Evolutionary conservation across 495 filamentous ascomycete species (phyloP).

Genomic region (Xylaria sp.): DNA sequence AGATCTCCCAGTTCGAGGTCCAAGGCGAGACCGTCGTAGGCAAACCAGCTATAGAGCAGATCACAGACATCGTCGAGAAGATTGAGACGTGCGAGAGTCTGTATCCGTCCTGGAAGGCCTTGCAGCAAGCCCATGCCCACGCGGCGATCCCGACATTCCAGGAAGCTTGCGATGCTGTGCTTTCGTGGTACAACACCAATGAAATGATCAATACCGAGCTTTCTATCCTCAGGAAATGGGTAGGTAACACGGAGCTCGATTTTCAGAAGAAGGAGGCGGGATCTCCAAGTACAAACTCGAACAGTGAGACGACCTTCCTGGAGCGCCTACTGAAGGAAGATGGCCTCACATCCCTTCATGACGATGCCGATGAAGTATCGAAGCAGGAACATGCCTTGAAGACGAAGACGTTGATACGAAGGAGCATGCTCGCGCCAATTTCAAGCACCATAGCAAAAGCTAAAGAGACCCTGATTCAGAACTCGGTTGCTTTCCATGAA

Average conservation of each 20-base stretch:
- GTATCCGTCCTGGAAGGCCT: conserved; percentile 78
- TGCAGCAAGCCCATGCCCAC: conserved; percentile 73
- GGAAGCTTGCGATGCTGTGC: conserved; percentile 83
- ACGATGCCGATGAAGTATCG: conserved; percentile 57
- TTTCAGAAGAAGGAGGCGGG: conserved; percentile 72
- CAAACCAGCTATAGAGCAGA: conserved; percentile 83
- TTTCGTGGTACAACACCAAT: conserved; percentile 98
- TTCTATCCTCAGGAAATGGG: conserved; percentile 89
- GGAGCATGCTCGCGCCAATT: conserved; percentile 85
- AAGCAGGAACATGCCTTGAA: conserved; percentile 43
- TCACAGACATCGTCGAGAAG: conserved; percentile 84
- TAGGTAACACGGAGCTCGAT: conserved; percentile 93
- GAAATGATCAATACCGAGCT: conserved; percentile 95
- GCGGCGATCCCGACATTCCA: conserved; percentile 75
- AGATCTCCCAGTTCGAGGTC: conserved; percentile 90
- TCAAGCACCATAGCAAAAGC: conserved; percentile 88
- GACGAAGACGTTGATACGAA: conserved; percentile 47
- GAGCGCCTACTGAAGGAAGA: conserved; percentile 99
- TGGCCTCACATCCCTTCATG: conserved; percentile 88
- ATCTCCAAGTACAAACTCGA: conserved; percentile 66
- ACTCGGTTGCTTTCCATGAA: conserved; percentile 83
- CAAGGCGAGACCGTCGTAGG: conserved; percentile 92
- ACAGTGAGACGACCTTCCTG: conserved; percentile 89
- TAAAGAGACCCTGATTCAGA: conserved; percentile 87
- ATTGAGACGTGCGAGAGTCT: conserved; percentile 86